These are phyloP conservation scores for Caryopteris hybrid DNA, from an alignment of 305 asterid genomes.

Conservation along the genomic window DNA sequence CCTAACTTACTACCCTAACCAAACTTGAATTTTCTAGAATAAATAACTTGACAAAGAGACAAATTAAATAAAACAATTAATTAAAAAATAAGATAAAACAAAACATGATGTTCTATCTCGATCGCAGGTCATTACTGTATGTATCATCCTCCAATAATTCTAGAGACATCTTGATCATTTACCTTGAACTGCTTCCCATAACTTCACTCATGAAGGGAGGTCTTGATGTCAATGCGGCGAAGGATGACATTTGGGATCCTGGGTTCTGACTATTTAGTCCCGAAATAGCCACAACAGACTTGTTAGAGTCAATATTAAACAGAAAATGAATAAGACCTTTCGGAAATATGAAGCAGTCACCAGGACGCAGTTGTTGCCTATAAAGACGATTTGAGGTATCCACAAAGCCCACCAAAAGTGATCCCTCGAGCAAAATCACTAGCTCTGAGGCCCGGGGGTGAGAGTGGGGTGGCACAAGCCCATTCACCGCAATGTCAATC, in stretches of 20 bases:
- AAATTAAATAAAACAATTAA: background rate
- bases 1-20: constrained; percentile 1
- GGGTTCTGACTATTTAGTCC: constrained; percentile 57
- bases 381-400: constrained; percentile 34
- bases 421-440: constrained; percentile 37
- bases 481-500: constrained; percentile 35
- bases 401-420: constrained; percentile 42
- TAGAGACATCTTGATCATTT: too few relatives aligned
- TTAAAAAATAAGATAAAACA: background rate
- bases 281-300: constrained; percentile 25
- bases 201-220: too few relatives aligned
- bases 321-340: constrained; percentile 41
- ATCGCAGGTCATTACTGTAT: background rate
- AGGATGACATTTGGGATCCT: constrained; percentile 34
- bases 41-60: background rate
- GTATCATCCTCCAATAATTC: constrained; percentile 31
- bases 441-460: constrained; percentile 59
- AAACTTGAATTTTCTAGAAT: background rate
- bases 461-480: constrained; percentile 43
- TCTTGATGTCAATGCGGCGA: too few relatives aligned
- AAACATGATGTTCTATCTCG: background rate
- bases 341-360: constrained; percentile 46
- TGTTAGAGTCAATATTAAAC: constrained; percentile 28
- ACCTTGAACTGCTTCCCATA: too few relatives aligned
- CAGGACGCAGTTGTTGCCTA: constrained; percentile 28